Evolutionary conservation across 768 basidiomycete species (phyloP).

Genomic region (Leccinum disarticulatum): DNA sequence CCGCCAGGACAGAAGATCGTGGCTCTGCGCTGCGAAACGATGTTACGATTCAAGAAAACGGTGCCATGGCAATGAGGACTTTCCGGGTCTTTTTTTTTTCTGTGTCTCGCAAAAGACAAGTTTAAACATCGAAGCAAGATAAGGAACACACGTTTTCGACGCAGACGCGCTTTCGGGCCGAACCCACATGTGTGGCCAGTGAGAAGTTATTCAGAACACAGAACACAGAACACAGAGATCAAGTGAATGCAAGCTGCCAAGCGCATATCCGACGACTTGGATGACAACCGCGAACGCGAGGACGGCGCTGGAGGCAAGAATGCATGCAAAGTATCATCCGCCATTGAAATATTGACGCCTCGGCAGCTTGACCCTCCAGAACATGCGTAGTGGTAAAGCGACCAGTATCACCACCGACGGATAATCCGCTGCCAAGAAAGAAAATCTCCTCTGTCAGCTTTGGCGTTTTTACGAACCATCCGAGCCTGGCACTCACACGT

Average conservation of each 20-base stretch:
- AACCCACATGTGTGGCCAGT: background rate
- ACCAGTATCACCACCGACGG: conserved; percentile 6
- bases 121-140: background rate
- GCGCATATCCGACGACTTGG: conserved; percentile 4
- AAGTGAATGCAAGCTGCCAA: background rate
- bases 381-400: conserved; percentile 2
- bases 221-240: background rate
- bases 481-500: conserved; percentile 1
- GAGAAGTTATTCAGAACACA: background rate
- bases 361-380: conserved; percentile 19
- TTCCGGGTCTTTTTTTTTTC: background rate
- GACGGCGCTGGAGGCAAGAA: conserved; percentile 17
- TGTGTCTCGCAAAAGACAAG: background rate
- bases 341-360: background rate
- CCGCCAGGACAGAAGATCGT: background rate
- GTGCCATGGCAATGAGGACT: background rate
- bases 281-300: conserved; percentile 14
- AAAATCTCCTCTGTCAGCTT: background rate
- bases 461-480: background rate
- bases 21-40: background rate
- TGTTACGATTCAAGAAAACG: conserved; percentile 3
- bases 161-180: background rate
- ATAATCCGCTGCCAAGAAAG: conserved; percentile 6
- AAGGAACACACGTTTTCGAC: background rate
- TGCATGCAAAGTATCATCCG: conserved; percentile 16